Conservation (phyloP, 768 basidiomycete genomes). For the Sarcomyxa edulis region DNA sequence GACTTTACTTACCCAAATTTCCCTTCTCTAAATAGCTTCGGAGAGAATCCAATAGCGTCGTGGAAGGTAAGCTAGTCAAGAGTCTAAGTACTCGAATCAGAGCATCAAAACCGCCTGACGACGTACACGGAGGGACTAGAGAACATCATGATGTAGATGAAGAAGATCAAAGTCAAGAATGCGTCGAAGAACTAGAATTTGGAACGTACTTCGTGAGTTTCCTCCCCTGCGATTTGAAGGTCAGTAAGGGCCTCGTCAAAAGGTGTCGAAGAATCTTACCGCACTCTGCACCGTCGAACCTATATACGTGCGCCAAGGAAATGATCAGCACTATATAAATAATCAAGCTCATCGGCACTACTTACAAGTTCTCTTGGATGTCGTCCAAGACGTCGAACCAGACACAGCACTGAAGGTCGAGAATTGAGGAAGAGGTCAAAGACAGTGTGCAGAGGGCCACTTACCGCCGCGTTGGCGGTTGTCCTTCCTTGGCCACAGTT, state of each 20-base stretch:
- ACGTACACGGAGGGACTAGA: conserved; percentile 15
- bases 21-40: conserved; percentile 12
- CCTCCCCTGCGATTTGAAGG: conserved; percentile 14
- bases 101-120: not conserved
- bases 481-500: conserved; percentile 15
- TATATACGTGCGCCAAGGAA: not conserved
- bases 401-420: conserved; percentile 19
- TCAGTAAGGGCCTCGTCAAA: not conserved
- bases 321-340: not conserved
- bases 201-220: conserved; percentile 21
- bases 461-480: conserved; percentile 7
- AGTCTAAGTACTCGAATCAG: not conserved
- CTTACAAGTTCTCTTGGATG: conserved; percentile 24
- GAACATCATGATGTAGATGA: not conserved
- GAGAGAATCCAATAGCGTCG: conserved; percentile 27
- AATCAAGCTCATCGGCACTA: no score
- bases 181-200: not conserved
- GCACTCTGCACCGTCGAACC: conserved; percentile 26
- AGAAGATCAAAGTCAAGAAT: not conserved
- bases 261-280: conserved; percentile 10
- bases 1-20: conserved; percentile 17
- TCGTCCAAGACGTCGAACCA: conserved; percentile 31
- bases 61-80: conserved; percentile 19
- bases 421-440: not conserved
- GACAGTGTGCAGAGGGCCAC: not conserved